phyloP scores from a whole-genome alignment of 2,329 filamentous ascomycete genomes.

The Lachnellula arida region DNA sequence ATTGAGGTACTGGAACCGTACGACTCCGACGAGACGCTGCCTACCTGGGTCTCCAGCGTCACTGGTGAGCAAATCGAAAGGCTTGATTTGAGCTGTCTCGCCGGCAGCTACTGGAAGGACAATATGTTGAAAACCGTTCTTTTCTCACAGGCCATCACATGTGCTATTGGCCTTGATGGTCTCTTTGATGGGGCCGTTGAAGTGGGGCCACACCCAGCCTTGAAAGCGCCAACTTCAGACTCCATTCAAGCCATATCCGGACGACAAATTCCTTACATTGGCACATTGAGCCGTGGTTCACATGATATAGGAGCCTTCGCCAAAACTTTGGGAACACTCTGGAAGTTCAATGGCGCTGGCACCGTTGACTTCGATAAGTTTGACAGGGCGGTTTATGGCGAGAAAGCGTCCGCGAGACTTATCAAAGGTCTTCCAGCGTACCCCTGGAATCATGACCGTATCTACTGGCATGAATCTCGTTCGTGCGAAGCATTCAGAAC shows the following conservation, averaged over 20 bases:
- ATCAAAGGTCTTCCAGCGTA: constrained; percentile 5
- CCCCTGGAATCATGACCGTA: constrained; percentile 2
- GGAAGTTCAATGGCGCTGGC: constrained; percentile 21
- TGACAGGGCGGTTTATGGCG: constrained; percentile 18
- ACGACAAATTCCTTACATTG: constrained; percentile 10
- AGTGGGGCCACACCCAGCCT: constrained; percentile 23
- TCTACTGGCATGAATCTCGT: constrained; percentile 14
- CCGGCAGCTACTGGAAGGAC: constrained; percentile 20
- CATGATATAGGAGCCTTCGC: constrained; percentile 6
- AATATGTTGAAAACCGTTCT: constrained; percentile 41
- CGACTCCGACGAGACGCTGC: constrained; percentile 14
- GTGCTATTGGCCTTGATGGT: constrained; percentile 4
- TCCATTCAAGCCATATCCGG: constrained; percentile 11
- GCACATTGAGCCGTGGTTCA: constrained; percentile 10
- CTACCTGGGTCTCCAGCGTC: constrained; percentile 33
- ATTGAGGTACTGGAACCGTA: constrained; percentile 2
- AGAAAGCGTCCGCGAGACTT: background rate
- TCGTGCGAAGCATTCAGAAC: background rate
- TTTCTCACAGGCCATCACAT: constrained; percentile 37
- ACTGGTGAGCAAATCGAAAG: background rate
- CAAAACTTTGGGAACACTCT: constrained; percentile 12
- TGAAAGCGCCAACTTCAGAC: constrained; percentile 17
- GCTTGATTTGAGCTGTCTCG: constrained; percentile 1
- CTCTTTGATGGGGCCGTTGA: constrained; percentile 17
- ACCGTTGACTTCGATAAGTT: constrained; percentile 14